Base-by-base conservation (phyloP, 257 asterid species). In the Mentha longifolia region DNA sequence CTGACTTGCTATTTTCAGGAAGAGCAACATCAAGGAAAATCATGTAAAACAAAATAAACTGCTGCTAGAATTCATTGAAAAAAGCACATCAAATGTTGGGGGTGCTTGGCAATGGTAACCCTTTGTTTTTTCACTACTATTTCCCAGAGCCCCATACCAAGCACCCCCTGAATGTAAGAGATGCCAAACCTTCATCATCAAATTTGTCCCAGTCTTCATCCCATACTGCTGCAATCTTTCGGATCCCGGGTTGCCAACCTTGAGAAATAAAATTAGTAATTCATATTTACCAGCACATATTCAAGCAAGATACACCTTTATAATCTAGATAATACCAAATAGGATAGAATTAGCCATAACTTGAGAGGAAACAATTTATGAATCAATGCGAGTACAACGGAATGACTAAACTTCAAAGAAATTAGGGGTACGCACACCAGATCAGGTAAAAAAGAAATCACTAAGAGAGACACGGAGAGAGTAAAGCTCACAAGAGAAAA, bases 171-270 rank as follows among this genome's bases (percentile, higher is more conserved):
- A 70, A 71, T 60, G 33, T 28, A 76, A 45, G 64, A 70, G 72
- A 76, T 42, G 73, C 7, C 77, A 67, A 79, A 95, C 99, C 99
- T 89, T 92, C 96, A 75, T 95, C 99, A 25, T 92, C 92, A 60
- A 95, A 95, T 81, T 95, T 95, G 85, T 95, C 99, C 99, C 99
- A 95, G 50, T 95, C 99, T 85, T 95, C 99, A 81, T 95, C 98
- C 99, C 99, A 95, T 64, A 90, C 81, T 72, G 83, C 89, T 57
- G 96, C 92, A 56, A 85, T 59, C 80, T 88, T 97, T 3, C 97
- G 96, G 60, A 95, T 75, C 61, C 99, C 99, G 68, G 96, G 98
- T 55, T 84, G 90, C 99, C 99, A 95, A 63, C 98, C 99, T 95
- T 81, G 43, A 15, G 79, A 50, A 77, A 65, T 63, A 22, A 72